Base-by-base conservation (phyloP, 179 eudicot genomes). In the Camellia oleifera region DNA sequence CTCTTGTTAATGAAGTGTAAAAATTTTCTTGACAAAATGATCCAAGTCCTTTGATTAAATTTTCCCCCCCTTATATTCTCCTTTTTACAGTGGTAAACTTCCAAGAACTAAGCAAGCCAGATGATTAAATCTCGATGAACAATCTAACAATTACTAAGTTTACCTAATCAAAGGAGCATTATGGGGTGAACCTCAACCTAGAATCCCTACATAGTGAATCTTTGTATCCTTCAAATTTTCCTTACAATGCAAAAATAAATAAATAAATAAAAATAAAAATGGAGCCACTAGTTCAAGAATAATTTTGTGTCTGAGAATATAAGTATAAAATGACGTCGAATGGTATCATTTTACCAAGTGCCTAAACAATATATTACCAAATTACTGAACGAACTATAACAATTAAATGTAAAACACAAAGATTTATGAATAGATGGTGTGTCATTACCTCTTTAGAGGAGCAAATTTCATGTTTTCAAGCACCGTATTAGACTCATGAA, bases 401-500 rank as follows among this genome's bases (percentile, higher is more conserved):
- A 75, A 14, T 40, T 46, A 3, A 75, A 53, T 4, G 0, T 73
- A 58, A 46, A 68, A 45, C 45, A 58, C 5, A 3, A 60, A 44
- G 5, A n/a, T 14, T 72, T 54, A 32, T 54, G 4, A 23, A 52
- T 2, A 50, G 32, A 72, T 72, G 64, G 44, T 54, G 44, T 54
- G 48, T 17, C 17, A 70, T 50, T 86, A 91, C 94, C 94, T 87
- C 76, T 87, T 88, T 5, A 87, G 73, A 58, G 94, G 94, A 87
- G 86, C 86, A 82, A 71, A 73, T 65, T 72, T 81, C 67, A 72
- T 76, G 57, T 86, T 77, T 48, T 89, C 88, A 81, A 88, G 81
- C 65, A 77, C 66, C 84, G 79, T 68, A 74, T 76, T 67, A 76
- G 88, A 82, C 46, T 77, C 68, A 48, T 78, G 75, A 64, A 85